Base-by-base conservation (phyloP, 345 rosid genomes). In the Ceriops decandra region DNA sequence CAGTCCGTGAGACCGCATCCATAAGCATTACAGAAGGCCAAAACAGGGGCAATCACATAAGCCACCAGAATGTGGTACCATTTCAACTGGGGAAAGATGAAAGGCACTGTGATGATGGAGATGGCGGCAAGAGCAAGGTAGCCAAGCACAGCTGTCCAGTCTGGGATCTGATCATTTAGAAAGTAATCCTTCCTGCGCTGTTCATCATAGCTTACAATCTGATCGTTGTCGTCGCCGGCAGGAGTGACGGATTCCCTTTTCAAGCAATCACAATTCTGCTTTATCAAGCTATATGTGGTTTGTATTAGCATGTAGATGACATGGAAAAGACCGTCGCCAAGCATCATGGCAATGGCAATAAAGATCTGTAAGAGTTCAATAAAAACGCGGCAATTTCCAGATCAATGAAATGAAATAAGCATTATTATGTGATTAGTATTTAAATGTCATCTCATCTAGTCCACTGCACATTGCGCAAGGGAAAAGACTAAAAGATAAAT, bases 1-100 rank as follows among this genome's bases (percentile, higher is more conserved):
- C 98, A 90, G 49, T 90, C 95, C 0, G 91, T 87, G 54, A 92
- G 91, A 22, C 98, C 96, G 11, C 90, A 85, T 17, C 98, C 98
- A 19, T 90, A 90, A 52, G 96, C 95, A 33, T 92, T 92, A 83
- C 96, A 92, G 83, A 90, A 92, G 74, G 91, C 95, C 22, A 92
- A 75, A 72, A 88, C 22, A 0, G 98, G 96, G 15, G 96, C 96
- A 19, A 90, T 80, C n/a, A 63, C 33, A 30, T 90, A 90, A 33
- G 86, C 90, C 15, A 86, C 87, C 0, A 88, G 60, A 22, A 92
- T 81, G 74, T 90, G 91, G 71, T 92, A 90, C 90, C 89, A 90
- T 72, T 84, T 81, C 28, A 92, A 62, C 66, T 84, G 98, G 56
- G 68, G 84, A 73, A 92, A 90, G 82, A 92, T 85, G 54, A 78